Base-by-base conservation (phyloP, 768 basidiomycete species). In the Lyophyllum decastes region DNA sequence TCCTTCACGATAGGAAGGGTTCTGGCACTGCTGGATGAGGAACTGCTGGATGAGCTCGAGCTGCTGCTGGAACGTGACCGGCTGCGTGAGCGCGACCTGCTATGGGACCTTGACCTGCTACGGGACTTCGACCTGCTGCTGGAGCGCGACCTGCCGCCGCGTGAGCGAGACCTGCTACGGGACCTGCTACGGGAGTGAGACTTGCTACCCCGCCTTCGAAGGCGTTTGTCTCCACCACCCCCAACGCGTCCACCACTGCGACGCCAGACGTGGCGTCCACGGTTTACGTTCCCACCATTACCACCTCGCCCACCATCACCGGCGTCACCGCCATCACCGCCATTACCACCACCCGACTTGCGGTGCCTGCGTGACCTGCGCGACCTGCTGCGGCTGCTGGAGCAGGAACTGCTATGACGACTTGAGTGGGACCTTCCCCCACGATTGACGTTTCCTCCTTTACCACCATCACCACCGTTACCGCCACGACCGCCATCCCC, bases 401-500 rank as follows among this genome's bases (percentile, higher is more conserved):
- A 38, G 16, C 11, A 38, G 35, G 49, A 44, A n/a, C 26, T 53
- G 21, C 52, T 21, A 25, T 41, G 40, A n/a, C 43, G 24, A 11
- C 19, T 8, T 6, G 41, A 43, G 21, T n/a, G 19, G 21, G 41
- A 43, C 21, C 40, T 25, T 25, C 41, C 27, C 17, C n/a, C 8
- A 5, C 44, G 30, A 17, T 35, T 21, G 10, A 10, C 30, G 10
- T 35, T 26, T 49, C 30, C 49, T 11, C 46, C 54, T 19, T 52
- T 52, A 9, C 51, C 51, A 4, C 41, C 41, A 43, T 43, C 11
- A 7, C 35, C 30, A 6, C 30, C 30, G 30, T 33, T 33, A 33
- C n/a, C 53, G 22, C 53, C 54, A 12, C 47, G 17, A 6, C 54
- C 54, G 4, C 33, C 54, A 24, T 46, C 54, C 9, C 55, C 55